A percentile compares a stretch with the other conserved stretches of the same genome.
These are phyloP conservation scores for Scedosporium aurantiacum DNA, from an alignment of 2,329 filamentous ascomycete genomes.

Conservation along the genomic window DNA sequence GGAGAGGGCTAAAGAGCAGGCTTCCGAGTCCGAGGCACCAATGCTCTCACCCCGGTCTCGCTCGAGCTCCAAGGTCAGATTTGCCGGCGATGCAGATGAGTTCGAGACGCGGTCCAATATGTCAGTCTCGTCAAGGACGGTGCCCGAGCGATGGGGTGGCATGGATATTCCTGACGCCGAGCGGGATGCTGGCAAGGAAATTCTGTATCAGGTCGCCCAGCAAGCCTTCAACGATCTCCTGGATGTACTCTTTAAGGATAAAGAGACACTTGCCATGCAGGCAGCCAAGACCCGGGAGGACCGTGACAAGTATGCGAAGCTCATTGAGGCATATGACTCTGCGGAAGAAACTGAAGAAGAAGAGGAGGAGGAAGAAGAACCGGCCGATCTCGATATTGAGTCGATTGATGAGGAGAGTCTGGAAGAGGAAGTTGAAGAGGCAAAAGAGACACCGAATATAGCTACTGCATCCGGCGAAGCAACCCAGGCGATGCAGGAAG, in stretches of 20 bases:
- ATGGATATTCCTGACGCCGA: slow-evolving; percentile 73
- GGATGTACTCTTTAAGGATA: slow-evolving; percentile 70
- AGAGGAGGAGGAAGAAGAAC: slow-evolving; percentile 17
- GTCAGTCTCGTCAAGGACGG: slow-evolving; percentile 60
- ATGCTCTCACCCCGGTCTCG: slow-evolving; percentile 44
- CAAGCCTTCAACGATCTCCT: slow-evolving; percentile 89
- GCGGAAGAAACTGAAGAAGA: slow-evolving; percentile 11
- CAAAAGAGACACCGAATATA: background rate
- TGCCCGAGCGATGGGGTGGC: slow-evolving; percentile 67
- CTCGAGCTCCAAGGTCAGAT: slow-evolving; percentile 70
- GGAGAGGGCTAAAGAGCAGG: slow-evolving; percentile 18
- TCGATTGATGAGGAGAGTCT: slow-evolving; percentile 20
- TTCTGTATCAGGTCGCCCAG: slow-evolving; percentile 83
- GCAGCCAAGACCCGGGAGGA: slow-evolving; percentile 51
- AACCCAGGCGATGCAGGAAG: background rate
- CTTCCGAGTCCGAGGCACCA: slow-evolving; percentile 17
- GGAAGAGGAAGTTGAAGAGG: slow-evolving; percentile 18
- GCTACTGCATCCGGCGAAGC: slow-evolving; percentile 8
- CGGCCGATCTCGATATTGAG: slow-evolving; percentile 11
- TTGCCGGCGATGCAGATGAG: slow-evolving; percentile 58
- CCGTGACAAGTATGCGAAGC: slow-evolving; percentile 44
- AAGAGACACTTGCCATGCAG: slow-evolving; percentile 65
- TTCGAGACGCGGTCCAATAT: slow-evolving; percentile 60
- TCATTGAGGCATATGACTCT: slow-evolving; percentile 29
- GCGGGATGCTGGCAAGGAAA: slow-evolving; percentile 73